Conservation (phyloP, 495 filamentous ascomycete species). For the Podospora pseudocomata region DNA sequence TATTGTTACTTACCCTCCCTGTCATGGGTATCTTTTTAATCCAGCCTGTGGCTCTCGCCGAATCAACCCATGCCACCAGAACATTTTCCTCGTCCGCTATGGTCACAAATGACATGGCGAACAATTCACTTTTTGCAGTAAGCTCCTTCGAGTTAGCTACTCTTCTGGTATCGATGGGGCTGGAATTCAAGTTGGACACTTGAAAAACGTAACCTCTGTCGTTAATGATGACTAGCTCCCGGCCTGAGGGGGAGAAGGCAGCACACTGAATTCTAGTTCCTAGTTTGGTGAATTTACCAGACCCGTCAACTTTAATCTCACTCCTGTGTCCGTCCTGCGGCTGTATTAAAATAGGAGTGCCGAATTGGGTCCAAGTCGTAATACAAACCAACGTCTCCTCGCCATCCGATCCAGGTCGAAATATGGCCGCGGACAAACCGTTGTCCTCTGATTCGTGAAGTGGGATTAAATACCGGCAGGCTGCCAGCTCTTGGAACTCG, state of each 20-base stretch:
- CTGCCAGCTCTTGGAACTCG: slow-evolving; percentile 29
- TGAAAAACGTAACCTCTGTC: slow-evolving; percentile 38
- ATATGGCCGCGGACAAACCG: slow-evolving; percentile 32
- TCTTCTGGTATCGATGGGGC: slow-evolving; percentile 28
- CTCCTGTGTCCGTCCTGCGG: slow-evolving; percentile 32
- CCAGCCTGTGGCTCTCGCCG: slow-evolving; percentile 26
- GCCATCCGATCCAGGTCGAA: slow-evolving; percentile 24
- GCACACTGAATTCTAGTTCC: slow-evolving; percentile 36
- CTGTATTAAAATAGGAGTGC: slow-evolving; percentile 36
- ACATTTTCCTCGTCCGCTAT: slow-evolving; percentile 34
- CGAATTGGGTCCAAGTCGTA: slow-evolving; percentile 39
- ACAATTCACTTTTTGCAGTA: slow-evolving; percentile 31
- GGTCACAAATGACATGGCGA: slow-evolving; percentile 35
- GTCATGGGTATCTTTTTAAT: slow-evolving; percentile 33
- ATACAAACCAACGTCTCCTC: slow-evolving; percentile 35
- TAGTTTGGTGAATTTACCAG: slow-evolving; percentile 25
- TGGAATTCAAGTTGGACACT: slow-evolving; percentile 35
- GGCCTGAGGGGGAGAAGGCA: slow-evolving; percentile 33
- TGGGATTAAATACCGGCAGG: slow-evolving; percentile 35
- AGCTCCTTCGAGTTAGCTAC: slow-evolving; percentile 32
- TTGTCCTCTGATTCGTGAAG: slow-evolving; percentile 39
- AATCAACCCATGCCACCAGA: slow-evolving; percentile 36
- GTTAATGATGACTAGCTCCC: slow-evolving; percentile 35
- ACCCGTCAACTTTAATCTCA: slow-evolving; percentile 28
- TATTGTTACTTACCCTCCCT: slow-evolving; percentile 10